phyloP scores from a whole-genome alignment of 2,329 filamentous ascomycete genomes.

The Dryadomyces quercivorus region DNA sequence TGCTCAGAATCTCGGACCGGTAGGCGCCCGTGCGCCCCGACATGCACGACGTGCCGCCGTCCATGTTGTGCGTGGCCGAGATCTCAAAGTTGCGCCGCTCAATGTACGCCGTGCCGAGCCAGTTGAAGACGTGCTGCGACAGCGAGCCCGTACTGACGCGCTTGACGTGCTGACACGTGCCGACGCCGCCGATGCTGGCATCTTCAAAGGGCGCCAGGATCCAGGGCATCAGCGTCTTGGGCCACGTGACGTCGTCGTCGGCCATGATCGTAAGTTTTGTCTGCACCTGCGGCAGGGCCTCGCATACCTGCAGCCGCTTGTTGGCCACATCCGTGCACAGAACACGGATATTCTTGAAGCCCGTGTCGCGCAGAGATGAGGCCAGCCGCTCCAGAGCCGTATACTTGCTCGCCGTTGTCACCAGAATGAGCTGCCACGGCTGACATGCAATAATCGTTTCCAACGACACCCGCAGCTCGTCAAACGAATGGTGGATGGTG shows the following conservation, averaged over 20 bases:
- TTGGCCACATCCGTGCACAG: constrained; percentile 77
- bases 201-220: constrained; percentile 88
- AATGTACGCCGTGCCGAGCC: constrained; percentile 83
- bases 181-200: constrained; percentile 71
- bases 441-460: constrained; percentile 61
- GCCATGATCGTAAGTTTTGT: constrained; percentile 85
- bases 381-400: constrained; percentile 56
- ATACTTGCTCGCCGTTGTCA: constrained; percentile 74
- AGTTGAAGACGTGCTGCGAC: constrained; percentile 63
- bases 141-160: constrained; percentile 51
- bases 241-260: constrained; percentile 94
- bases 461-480: constrained; percentile 72
- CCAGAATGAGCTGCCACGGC: constrained; percentile 64
- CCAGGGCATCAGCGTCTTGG: constrained; percentile 74
- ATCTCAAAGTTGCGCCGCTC: constrained; percentile 95
- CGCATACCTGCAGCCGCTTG: constrained; percentile 87
- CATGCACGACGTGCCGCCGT: constrained; percentile 93
- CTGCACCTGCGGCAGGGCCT: constrained; percentile 73
- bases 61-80: constrained; percentile 86
- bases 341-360: constrained; percentile 53
- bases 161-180: constrained; percentile 78
- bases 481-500: constrained; percentile 77
- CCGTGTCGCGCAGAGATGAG: constrained; percentile 33
- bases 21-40: constrained; percentile 91
- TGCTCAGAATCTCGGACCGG: constrained; percentile 74